Conservation (phyloP, 257 asterid species). For the Apocynum venetum region DNA sequence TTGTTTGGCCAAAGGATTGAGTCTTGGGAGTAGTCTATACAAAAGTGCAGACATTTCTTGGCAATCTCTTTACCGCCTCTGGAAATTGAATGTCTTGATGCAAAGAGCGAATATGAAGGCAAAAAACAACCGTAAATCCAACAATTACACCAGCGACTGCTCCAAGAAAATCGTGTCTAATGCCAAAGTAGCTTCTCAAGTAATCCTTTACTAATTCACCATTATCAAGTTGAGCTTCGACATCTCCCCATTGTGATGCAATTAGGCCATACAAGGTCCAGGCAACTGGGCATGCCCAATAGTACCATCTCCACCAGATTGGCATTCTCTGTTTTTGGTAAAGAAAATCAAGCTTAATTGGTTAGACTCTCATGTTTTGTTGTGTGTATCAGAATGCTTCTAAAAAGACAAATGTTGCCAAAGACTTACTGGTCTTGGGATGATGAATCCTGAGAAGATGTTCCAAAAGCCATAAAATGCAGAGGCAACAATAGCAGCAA, state of each 20-base stretch:
- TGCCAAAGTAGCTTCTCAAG: constrained; percentile 38
- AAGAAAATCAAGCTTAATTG: not conserved
- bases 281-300: constrained; percentile 57
- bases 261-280: constrained; percentile 65
- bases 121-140: constrained; percentile 34
- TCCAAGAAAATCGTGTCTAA: constrained; percentile 49
- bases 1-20: too few species aligned
- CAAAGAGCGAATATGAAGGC: constrained; percentile 41
- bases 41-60: not conserved
- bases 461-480: constrained; percentile 53
- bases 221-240: constrained; percentile 10
- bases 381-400: not conserved
- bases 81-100: constrained; percentile 53
- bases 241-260: constrained; percentile 60
- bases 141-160: constrained; percentile 32
- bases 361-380: constrained; percentile 1
- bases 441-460: constrained; percentile 65
- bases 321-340: constrained; percentile 47
- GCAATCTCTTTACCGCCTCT: constrained; percentile 35
- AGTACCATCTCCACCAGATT: constrained; percentile 89
- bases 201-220: constrained; percentile 34
- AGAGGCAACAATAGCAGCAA: constrained; percentile 51
- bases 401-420: not conserved
- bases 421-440: constrained; percentile 69
- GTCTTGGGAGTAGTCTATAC: not conserved